These are phyloP conservation scores for Ogataea haglerorum DNA, from an alignment of 805 yeast species.

Conservation along the genomic window DNA sequence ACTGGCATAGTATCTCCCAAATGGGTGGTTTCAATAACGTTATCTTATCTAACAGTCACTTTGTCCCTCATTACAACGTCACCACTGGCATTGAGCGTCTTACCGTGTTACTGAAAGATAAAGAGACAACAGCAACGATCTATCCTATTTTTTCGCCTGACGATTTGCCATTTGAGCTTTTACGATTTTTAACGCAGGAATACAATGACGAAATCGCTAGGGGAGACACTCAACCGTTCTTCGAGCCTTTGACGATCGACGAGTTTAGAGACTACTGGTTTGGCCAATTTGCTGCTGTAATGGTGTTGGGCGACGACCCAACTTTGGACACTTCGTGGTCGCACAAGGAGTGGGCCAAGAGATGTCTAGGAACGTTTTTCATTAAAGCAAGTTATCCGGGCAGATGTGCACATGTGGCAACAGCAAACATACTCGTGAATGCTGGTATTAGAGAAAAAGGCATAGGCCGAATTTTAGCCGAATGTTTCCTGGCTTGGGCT, in stretches of 20 bases:
- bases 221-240: constrained; percentile 85
- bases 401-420: constrained; percentile 87
- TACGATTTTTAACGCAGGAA: constrained; percentile 84
- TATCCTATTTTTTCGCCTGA: constrained; percentile 72
- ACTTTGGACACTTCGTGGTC: constrained; percentile 37
- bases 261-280: constrained; percentile 88
- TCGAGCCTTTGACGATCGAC: constrained; percentile 71
- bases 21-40: constrained; percentile 35
- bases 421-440: constrained; percentile 83
- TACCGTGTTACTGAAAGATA: constrained; percentile 78
- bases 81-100: constrained; percentile 50
- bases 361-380: constrained; percentile 84
- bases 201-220: constrained; percentile 87
- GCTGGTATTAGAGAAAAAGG: constrained; percentile 92
- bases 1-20: constrained; percentile 13
- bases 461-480: constrained; percentile 80
- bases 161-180: constrained; percentile 71
- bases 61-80: constrained; percentile 29
- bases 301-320: constrained; percentile 72
- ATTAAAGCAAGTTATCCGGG: constrained; percentile 91
- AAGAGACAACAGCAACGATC: constrained; percentile 89
- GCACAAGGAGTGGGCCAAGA: constrained; percentile 81
- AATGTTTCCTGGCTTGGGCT: constrained; percentile 88
- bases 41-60: constrained; percentile 28
- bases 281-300: constrained; percentile 72